These are phyloP conservation scores for Umbelopsis isabellina DNA, from an alignment of 192 early-diverging fungal genomes.

Conservation along the genomic window DNA sequence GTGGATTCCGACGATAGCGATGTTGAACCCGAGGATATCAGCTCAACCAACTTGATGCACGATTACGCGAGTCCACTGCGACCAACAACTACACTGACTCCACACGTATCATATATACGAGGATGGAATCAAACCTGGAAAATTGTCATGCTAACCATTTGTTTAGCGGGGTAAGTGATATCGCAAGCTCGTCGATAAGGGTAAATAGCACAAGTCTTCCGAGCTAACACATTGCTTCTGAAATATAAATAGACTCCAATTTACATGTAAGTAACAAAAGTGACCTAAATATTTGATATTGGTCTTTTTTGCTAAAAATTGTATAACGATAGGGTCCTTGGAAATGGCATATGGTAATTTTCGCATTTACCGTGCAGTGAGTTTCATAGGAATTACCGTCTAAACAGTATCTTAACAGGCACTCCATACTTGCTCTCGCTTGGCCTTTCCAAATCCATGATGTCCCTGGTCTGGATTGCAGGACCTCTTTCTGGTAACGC, in stretches of 20 bases:
- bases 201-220: neutral
- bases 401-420: constrained; percentile 39
- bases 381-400: neutral
- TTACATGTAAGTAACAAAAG: constrained; percentile 59
- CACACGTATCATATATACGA: constrained; percentile 7
- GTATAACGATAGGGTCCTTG: constrained; percentile 61
- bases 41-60: neutral
- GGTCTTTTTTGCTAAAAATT: neutral
- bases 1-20: constrained; percentile 13
- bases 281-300: constrained; percentile 2
- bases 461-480: constrained; percentile 94
- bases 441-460: constrained; percentile 77
- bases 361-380: neutral
- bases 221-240: neutral
- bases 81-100: neutral
- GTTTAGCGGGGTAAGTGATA: constrained; percentile 51
- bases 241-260: constrained; percentile 50
- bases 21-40: constrained; percentile 19
- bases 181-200: neutral
- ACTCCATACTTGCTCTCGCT: constrained; percentile 87
- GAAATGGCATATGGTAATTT: constrained; percentile 72
- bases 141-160: constrained; percentile 59
- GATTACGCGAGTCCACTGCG: neutral
- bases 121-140: constrained; percentile 31
- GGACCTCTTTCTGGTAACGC: constrained; percentile 79